phyloP scores from a whole-genome alignment of 2,329 filamentous ascomycete genomes.

The Trichocomaceae sp. region DNA sequence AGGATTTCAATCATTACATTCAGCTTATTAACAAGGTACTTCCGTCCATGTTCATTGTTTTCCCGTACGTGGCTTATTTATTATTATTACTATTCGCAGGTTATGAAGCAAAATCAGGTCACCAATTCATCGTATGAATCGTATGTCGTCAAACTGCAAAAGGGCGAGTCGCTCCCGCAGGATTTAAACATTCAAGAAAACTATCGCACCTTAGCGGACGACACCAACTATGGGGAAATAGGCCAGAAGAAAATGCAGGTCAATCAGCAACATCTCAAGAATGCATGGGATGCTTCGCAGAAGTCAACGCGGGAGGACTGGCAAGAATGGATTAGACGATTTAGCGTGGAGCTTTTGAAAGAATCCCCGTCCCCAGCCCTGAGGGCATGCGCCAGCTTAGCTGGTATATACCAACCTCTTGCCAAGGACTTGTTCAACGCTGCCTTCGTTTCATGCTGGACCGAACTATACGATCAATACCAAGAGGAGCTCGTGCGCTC shows the following conservation, averaged over 20 bases:
- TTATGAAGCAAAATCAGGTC: slow-evolving; percentile 69
- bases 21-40: slow-evolving; percentile 79
- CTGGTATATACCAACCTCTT: slow-evolving; percentile 83
- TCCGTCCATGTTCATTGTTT: not conserved
- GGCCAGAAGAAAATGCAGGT: slow-evolving; percentile 91
- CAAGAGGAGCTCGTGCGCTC: slow-evolving; percentile 94
- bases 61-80: slow-evolving; percentile 5
- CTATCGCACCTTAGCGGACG: slow-evolving; percentile 71
- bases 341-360: slow-evolving; percentile 88
- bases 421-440: slow-evolving; percentile 96
- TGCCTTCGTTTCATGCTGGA: slow-evolving; percentile 98
- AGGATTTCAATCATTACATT: slow-evolving; percentile 91
- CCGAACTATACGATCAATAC: slow-evolving; percentile 91
- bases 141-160: slow-evolving; percentile 84
- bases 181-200: slow-evolving; percentile 82
- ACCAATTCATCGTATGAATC: slow-evolving; percentile 88
- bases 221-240: slow-evolving; percentile 74
- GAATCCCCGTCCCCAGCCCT: slow-evolving; percentile 95
- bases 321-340: slow-evolving; percentile 97
- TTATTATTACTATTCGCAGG: slow-evolving; percentile 19
- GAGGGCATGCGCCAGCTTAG: slow-evolving; percentile 83
- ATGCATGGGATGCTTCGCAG: slow-evolving; percentile 92
- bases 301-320: slow-evolving; percentile 98
- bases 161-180: slow-evolving; percentile 89
- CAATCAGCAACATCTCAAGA: slow-evolving; percentile 94